Base-by-base conservation (phyloP, 805 yeast genomes). In the Candida gorgasii region DNA sequence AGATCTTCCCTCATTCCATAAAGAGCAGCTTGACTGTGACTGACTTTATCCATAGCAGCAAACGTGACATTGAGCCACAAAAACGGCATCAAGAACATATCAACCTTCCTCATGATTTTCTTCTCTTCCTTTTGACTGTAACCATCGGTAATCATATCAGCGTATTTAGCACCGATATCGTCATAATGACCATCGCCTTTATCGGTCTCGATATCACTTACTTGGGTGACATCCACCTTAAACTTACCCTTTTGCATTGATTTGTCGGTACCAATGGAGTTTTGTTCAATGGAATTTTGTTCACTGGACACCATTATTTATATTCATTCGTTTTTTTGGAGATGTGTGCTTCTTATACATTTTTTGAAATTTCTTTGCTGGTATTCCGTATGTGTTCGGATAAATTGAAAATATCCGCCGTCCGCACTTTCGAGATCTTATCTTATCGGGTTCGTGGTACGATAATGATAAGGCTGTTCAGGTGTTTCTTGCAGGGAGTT, bases 31-130 rank as follows among this genome's bases (percentile, higher is more conserved):
- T 56, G 58, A 44, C 55, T 52, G 28, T 58, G 45, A 26, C 55
- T 48, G 34, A 53, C 44, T 45, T 57, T 61, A 46, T 55, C 62
- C 34, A 54, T 46, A 39, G 54, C 59, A 30, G 54, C 62, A 34
- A 55, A 47, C 22, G 50, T 48, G 37, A 59, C 60, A 12, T 62
- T 55, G 28, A 59, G 42, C 40, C 62, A 55, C 28, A 59, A 45
- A 20, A 59, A 34, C 1, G 64, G 58, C 45, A 70, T 47, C 43
- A 69, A 43, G 33, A 59, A 51, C 42, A 40, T 43, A 51, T 71
- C 74, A 13, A 69, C 48, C 47, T 65, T 69, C 39, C 67, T 50
- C 24, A 61, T 50, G 35, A 67, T 52, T 18, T 52, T 45, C 20
- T 13, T 30, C 20, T 30, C 33, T 30, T 30, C 33, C 8, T 15